Conservation (phyloP, 2,329 filamentous ascomycete genomes). For the Aspergillus tanneri region DNA sequence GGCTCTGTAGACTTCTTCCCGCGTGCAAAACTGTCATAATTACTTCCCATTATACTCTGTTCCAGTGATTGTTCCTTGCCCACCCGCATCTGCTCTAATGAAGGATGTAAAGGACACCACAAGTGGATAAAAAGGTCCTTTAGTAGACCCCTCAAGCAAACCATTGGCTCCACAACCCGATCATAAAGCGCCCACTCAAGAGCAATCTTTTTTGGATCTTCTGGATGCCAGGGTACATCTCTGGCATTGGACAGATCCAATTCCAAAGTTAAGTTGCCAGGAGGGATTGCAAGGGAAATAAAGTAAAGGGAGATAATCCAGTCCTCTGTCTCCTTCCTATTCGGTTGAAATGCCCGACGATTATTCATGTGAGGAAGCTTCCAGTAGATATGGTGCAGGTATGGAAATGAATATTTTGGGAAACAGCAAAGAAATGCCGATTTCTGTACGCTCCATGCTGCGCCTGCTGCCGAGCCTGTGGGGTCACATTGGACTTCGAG, state of each 20-base stretch:
- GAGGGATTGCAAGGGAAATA: background rate
- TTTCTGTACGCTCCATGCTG: background rate
- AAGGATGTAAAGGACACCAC: too few relatives aligned
- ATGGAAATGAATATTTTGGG: background rate
- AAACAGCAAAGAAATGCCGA: constrained; percentile 1
- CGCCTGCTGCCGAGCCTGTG: background rate
- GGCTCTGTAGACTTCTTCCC: constrained; percentile 1
- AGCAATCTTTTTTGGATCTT: too few relatives aligned
- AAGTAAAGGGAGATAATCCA: constrained; percentile 1
- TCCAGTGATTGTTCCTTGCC: background rate
- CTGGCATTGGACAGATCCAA: background rate
- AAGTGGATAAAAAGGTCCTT: constrained; percentile 5
- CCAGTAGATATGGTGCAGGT: constrained; percentile 2
- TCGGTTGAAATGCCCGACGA: background rate
- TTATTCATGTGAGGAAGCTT: background rate
- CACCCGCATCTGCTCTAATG: background rate
- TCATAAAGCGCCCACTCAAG: background rate
- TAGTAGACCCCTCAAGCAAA: background rate
- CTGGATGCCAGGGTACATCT: too few relatives aligned
- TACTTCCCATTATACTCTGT: constrained; percentile 1
- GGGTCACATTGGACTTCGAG: background rate
- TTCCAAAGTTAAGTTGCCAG: background rate
- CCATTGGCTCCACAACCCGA: background rate
- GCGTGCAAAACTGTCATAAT: constrained; percentile 1
- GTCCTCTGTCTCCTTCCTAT: background rate